A percentile compares a stretch with the other conserved stretches of the same genome.
Conservation (phyloP, 2,329 filamentous ascomycete species). For the Trichoderma semiorbis region DNA sequence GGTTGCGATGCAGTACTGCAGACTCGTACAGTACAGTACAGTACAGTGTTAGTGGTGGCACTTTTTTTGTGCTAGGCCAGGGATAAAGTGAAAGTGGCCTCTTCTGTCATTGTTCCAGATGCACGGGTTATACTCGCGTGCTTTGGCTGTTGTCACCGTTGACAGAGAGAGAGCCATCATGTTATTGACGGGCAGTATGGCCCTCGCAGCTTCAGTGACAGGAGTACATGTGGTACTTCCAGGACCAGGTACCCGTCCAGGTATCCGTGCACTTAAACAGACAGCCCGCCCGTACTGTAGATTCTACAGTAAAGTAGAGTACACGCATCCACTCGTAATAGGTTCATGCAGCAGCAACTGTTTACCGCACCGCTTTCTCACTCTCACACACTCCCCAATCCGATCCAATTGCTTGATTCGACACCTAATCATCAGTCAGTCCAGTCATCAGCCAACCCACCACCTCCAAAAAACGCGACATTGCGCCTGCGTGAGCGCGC, state of each 20-base stretch:
- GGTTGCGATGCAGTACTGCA: not conserved
- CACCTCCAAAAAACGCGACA: not conserved
- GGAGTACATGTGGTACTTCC: not conserved
- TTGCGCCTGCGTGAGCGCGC: not conserved
- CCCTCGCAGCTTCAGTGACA: not conserved
- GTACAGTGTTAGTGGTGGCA: not conserved
- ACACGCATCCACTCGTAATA: not conserved
- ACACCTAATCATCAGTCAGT: not conserved
- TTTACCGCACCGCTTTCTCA: not conserved
- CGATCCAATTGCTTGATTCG: not conserved
- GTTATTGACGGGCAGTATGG: not conserved
- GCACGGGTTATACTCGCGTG: not conserved
- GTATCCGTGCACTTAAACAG: not conserved
- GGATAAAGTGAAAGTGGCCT: constrained; percentile 4
- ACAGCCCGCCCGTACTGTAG: not conserved
- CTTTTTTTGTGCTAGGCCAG: not conserved
- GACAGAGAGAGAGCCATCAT: not conserved
- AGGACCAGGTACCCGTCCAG: not conserved
- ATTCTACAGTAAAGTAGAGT: not conserved
- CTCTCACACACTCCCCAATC: not conserved
- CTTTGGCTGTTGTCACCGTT: not conserved
- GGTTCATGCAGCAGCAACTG: not conserved
- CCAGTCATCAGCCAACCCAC: not conserved
- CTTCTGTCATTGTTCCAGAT: not conserved
- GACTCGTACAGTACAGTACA: not conserved